Evolutionary conservation across 352 stramenopile species (phyloP), one percentile per base, ranked within the genome.

Genomic region (Phytopythium cucurbitacearum): DNA sequence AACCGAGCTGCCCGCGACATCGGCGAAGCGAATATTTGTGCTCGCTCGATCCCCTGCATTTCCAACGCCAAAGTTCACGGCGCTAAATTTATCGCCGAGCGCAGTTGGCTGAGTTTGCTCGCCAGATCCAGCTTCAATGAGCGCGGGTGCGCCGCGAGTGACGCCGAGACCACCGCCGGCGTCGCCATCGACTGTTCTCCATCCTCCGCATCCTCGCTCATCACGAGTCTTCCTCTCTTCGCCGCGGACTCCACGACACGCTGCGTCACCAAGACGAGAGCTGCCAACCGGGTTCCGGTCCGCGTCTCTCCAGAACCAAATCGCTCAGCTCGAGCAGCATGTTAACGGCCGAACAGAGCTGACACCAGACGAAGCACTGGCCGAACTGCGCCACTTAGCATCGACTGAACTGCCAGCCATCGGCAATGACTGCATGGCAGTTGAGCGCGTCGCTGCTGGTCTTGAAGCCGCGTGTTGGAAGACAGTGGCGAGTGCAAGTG

Each of bases 381-480:
- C 16, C 8, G 51, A 71, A 8, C 54, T 83, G 41, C 61, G 32
- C 44, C 56, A 62, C 15, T 21, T 59, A 28, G 21, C 15, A n/a
- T 59, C 3, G n/a, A 38, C 5, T 47, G 43, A 4, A 47, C 42
- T 35, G 13, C 34, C 36, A 37, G 4, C 0, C 21, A 2, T 39
- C 39, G 21, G 6, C 48, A 5, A 15, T 43, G 10, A 21, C 12
- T 5, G 45, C 12, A 3, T 44, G 16, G 36, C 37, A 9, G 48
- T 6, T 13, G 16, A 53, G 32, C 38, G 28, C 3, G 48, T 53
- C 4, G 16, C 45, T 5, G 37, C 42, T 50, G 43, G 48, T 58
- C 46, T 51, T 34, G 32, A 71, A 47, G 43, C 50, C 34, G 73
- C 73, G 21, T 83, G 73, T 28, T 83, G 69, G 69, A 59, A 60